phyloP scores from a whole-genome alignment of 2,329 filamentous ascomycete species.

The Sporothrix mexicana region DNA sequence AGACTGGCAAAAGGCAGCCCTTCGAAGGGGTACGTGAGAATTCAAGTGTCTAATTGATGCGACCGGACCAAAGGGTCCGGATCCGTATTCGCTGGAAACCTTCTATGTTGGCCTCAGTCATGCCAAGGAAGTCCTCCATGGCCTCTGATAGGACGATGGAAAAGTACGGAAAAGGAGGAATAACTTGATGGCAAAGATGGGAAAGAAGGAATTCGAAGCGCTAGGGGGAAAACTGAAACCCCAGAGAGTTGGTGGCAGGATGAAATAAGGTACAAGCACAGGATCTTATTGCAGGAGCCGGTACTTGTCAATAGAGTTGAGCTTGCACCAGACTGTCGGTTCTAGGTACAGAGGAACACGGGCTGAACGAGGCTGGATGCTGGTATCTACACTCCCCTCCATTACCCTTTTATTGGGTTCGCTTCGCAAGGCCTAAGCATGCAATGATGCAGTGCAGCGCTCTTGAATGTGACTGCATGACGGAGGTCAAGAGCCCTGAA shows the following conservation, averaged over 20 bases:
- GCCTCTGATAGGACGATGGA: not conserved
- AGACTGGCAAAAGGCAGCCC: too few relatives aligned
- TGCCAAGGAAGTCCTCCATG: constrained; percentile 1
- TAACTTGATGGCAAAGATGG: not conserved
- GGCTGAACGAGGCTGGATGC: not conserved
- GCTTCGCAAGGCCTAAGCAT: not conserved
- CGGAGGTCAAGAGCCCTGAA: too few relatives aligned
- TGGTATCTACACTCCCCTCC: not conserved
- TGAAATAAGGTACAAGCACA: not conserved
- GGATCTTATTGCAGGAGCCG: not conserved
- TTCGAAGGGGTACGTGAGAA: not conserved
- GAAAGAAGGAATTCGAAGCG: constrained; percentile 8
- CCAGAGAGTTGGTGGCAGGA: not conserved
- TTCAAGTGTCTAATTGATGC: not conserved
- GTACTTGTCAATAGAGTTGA: not conserved
- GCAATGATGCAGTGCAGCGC: not conserved
- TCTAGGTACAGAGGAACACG: not conserved
- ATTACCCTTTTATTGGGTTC: not conserved
- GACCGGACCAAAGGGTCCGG: not conserved
- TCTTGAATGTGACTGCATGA: not conserved
- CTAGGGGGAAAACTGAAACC: not conserved
- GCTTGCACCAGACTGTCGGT: not conserved
- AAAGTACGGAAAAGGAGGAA: not conserved
- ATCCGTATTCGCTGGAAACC: not conserved
- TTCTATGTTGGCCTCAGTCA: constrained; percentile 7